These are phyloP conservation scores for Graphilbum sp. DNA, from an alignment of 2,329 filamentous ascomycete genomes.

Conservation along the genomic window DNA sequence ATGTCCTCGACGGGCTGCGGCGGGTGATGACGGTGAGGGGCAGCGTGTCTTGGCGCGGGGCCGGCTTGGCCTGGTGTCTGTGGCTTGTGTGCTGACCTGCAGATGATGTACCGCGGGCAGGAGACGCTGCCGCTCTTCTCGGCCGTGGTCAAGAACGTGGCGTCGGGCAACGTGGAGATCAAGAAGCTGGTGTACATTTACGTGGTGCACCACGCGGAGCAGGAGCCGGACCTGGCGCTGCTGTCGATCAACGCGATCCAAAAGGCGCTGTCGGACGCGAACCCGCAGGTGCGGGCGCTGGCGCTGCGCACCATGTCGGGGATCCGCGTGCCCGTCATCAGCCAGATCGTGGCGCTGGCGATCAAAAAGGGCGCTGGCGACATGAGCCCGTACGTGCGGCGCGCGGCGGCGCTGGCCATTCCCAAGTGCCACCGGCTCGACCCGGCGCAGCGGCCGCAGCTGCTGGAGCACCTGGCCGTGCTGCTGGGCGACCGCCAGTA, in stretches of 20 bases:
- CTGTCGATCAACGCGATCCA: slow-evolving; percentile 98
- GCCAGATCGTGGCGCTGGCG: slow-evolving; percentile 86
- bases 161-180: slow-evolving; percentile 82
- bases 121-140: slow-evolving; percentile 88
- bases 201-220: slow-evolving; percentile 88
- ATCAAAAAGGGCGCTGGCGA: slow-evolving; percentile 89
- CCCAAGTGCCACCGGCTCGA: slow-evolving; percentile 93
- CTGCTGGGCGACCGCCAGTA: slow-evolving; percentile 86
- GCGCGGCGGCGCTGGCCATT: slow-evolving; percentile 82
- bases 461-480: slow-evolving; percentile 64
- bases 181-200: slow-evolving; percentile 99
- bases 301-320: slow-evolving; percentile 94
- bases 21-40: slow-evolving; percentile 62
- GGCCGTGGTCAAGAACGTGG: slow-evolving; percentile 95
- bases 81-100: slow-evolving; percentile 7
- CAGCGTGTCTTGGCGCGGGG: too few species aligned
- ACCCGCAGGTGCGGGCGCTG: slow-evolving; percentile 78
- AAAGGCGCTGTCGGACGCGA: slow-evolving; percentile 85
- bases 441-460: slow-evolving; percentile 65
- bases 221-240: slow-evolving; percentile 86
- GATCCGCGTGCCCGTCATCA: slow-evolving; percentile 93
- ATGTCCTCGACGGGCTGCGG: slow-evolving; percentile 81
- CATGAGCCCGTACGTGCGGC: slow-evolving; percentile 87
- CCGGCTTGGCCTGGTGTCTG: slow-evolving; percentile 1
- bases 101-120: slow-evolving; percentile 93